Evolutionary conservation across 805 yeast genomes (phyloP).

Genomic region (Pichia ethanolica): DNA sequence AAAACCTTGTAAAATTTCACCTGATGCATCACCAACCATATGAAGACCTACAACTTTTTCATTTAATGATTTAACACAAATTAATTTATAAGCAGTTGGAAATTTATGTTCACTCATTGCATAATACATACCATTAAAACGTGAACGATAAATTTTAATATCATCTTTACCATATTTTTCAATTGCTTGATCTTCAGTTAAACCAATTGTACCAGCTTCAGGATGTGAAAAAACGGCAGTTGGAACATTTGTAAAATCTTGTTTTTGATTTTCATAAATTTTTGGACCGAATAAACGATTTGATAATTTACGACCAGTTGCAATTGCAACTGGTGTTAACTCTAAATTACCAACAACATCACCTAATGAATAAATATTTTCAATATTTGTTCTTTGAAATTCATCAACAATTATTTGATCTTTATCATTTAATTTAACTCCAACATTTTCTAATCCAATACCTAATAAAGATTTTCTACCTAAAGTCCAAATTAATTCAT

Average conservation of each 20-base stretch:
- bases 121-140: constrained; percentile 87
- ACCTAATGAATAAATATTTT: constrained; percentile 77
- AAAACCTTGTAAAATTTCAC: constrained; percentile 95
- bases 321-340: constrained; percentile 97
- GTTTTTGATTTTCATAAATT: constrained; percentile 61
- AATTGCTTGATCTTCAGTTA: constrained; percentile 71
- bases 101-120: constrained; percentile 78
- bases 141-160: constrained; percentile 73
- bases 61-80: constrained; percentile 60
- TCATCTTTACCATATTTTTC: constrained; percentile 72
- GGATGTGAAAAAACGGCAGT: constrained; percentile 98
- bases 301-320: constrained; percentile 91
- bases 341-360: constrained; percentile 92
- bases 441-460: constrained; percentile 70
- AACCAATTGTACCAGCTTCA: constrained; percentile 91
- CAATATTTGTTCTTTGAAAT: constrained; percentile 72
- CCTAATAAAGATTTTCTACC: constrained; percentile 79
- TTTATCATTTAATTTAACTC: constrained; percentile 51
- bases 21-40: constrained; percentile 80
- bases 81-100: constrained; percentile 80
- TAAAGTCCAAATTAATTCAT: constrained; percentile 84
- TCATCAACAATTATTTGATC: constrained; percentile 77
- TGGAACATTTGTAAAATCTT: constrained; percentile 82
- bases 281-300: constrained; percentile 87
- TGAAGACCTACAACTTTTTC: constrained; percentile 96